A percentile compares a stretch with the other conserved stretches of the same genome.
phyloP scores from a whole-genome alignment of 495 filamentous ascomycete genomes.

The Lasiosphaeris hirsuta region DNA sequence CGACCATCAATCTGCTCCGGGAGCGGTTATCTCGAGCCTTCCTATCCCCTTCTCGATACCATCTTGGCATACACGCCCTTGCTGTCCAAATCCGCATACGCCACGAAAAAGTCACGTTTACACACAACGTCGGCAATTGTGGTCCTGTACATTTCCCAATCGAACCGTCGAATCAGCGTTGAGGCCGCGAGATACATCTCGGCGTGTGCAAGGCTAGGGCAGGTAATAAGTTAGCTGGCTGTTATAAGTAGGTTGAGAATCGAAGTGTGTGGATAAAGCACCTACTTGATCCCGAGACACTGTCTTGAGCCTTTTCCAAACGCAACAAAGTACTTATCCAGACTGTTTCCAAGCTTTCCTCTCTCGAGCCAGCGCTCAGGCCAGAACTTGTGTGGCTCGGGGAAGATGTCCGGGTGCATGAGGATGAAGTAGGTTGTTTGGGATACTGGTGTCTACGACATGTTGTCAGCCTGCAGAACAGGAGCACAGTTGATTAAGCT shows the following conservation, averaged over 20 bases:
- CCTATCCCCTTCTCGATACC: neutral
- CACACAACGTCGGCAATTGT: constrained; percentile 16
- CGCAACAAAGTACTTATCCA: constrained; percentile 47
- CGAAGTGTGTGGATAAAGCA: neutral
- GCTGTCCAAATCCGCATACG: constrained; percentile 13
- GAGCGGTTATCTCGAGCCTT: neutral
- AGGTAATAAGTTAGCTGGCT: neutral
- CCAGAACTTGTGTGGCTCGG: constrained; percentile 43
- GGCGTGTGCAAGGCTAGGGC: constrained; percentile 24
- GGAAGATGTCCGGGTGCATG: constrained; percentile 42
- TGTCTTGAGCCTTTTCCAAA: constrained; percentile 47
- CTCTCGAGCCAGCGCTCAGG: constrained; percentile 51
- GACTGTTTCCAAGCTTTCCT: constrained; percentile 24
- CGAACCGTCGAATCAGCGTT: constrained; percentile 12
- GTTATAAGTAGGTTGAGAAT: neutral
- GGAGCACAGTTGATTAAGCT: neutral
- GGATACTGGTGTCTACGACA: constrained; percentile 18
- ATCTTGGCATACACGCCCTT: constrained; percentile 17
- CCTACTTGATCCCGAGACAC: constrained; percentile 51
- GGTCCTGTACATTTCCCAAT: constrained; percentile 22
- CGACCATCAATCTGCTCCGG: too few species aligned
- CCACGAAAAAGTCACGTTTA: constrained; percentile 18
- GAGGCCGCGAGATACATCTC: constrained; percentile 16
- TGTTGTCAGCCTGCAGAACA: neutral
- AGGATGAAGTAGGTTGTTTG: constrained; percentile 34